Evolutionary conservation across 2,329 filamentous ascomycete genomes (phyloP), one percentile per base, ranked within the genome.

Genomic region (Claviceps monticola): DNA sequence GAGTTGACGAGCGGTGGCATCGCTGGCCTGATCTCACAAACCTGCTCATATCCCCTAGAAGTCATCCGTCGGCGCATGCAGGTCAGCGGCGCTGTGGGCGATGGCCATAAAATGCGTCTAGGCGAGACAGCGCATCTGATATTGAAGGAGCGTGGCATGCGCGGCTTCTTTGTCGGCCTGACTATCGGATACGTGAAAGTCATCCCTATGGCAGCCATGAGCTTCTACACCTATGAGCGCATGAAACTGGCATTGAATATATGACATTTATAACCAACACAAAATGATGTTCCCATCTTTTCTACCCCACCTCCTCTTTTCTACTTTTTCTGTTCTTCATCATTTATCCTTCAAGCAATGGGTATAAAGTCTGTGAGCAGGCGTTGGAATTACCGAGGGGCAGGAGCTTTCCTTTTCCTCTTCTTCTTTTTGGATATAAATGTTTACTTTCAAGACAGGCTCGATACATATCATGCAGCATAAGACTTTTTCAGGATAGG

Each of bases 111-210:
- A 46, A 68, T 95, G 46, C 75, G 82, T 49, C 87, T 98, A 56
- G 71, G 72, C 16, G 91, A 97, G 69, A 95, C 91, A 1, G 83
- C 83, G 3, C 71, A 69, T 57, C 76, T 82, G 63, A 93, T 98
- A 56, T 82, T 82, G 58, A 71, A 76, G 46, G 88, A 96, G 68
- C 77, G 76, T 52, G 93, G 93, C 0, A 68, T 83, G 54, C 75
- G 78, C 49, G 93, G 93, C 0, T 97, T 95, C 71, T 98, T 88
- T 67, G 84, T 97, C 11, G 93, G 93, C 0, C 70, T 98, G 64
- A 88, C 86, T 1, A 96, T 98, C 67, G 93, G 93, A 7, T 98
- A 97, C 67, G 79, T 89, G 62, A 98, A 98, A 72, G 80, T 97
- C 49, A 76, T 96, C 56, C 93, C 93, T 3, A 85, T 98, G 87